phyloP scores from a whole-genome alignment of 495 filamentous ascomycete species.

The Bombardia bombarda region DNA sequence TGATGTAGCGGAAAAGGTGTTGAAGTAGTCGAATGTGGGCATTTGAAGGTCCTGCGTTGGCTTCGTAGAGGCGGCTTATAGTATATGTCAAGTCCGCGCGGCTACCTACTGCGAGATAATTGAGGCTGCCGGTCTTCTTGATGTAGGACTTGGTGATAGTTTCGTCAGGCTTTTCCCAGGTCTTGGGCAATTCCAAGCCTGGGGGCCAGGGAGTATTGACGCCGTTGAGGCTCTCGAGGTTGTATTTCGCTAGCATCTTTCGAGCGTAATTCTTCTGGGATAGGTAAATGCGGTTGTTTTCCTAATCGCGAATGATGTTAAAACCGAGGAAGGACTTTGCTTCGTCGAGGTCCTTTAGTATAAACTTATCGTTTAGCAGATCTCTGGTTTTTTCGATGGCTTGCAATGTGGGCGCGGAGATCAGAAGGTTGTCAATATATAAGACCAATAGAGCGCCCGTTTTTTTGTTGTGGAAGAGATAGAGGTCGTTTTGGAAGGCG shows the following conservation, averaged over 20 bases:
- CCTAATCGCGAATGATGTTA: background rate
- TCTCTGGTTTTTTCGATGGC: background rate
- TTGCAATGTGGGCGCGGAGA: background rate
- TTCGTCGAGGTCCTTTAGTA: slow-evolving; percentile 1
- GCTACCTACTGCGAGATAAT: background rate
- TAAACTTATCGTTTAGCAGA: background rate
- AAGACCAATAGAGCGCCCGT: background rate
- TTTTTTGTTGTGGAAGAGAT: background rate
- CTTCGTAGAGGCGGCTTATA: background rate
- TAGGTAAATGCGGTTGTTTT: background rate
- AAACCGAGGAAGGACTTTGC: slow-evolving; percentile 2
- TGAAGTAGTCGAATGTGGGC: background rate
- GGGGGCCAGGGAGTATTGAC: background rate
- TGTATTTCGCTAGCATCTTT: background rate
- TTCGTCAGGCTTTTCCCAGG: background rate
- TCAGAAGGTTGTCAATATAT: slow-evolving; percentile 3
- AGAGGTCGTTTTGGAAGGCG: background rate
- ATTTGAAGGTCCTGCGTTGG: background rate
- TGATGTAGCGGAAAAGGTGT: slow-evolving; percentile 1
- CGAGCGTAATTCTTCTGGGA: background rate
- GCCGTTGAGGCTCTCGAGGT: background rate
- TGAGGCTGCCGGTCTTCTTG: background rate
- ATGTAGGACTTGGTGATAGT: slow-evolving; percentile 3
- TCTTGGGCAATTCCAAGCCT: background rate
- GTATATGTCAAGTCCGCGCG: slow-evolving; percentile 4